Evolutionary conservation across 768 basidiomycete genomes (phyloP), one percentile per base, ranked within the genome.

Genomic region (Trametopsis cervina): DNA sequence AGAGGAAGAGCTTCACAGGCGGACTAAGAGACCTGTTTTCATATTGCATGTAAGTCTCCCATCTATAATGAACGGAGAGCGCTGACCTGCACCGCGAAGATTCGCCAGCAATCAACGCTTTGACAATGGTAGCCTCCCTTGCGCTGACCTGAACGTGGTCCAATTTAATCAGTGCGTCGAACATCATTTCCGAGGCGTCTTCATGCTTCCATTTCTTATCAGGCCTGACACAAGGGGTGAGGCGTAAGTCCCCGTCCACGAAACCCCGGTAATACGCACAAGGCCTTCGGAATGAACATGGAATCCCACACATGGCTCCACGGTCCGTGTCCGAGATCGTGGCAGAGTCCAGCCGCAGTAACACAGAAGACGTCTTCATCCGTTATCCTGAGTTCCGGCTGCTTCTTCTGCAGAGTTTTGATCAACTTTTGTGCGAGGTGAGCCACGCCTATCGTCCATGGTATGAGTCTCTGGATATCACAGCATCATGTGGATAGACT

Each of bases 221-320:
- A 0, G 73, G 72, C 9, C 81, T 82, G 45, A 17, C 17, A n/a
- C n/a, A n/a, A n/a, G n/a, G n/a, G n/a, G n/a, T n/a, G n/a, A n/a
- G 40, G 39, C 37, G 20, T 23, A 21, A 18, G 39, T 15, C 26
- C 21, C 15, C 11, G 41, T 40, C 10, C n/a, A n/a, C n/a, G n/a
- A n/a, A n/a, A n/a, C n/a, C n/a, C n/a, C n/a, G 13, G 38, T 27
- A 27, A 11, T 1, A 71, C 78, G 56, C 57, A 88, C 88, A 78
- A 53, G 1, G 78, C 80, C 3, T 57, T 48, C 0, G 86, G 86
- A 44, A 92, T 88, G 62, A 88, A 89, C 44, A 69, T 58, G 5
- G 68, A 66, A 53, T 92, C 89, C 83, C 85, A 92, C 6, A 91
- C 82, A 61, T 92, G 89, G 50, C 80, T 84, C 81, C 85, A 90